Conservation (phyloP, 2,329 filamentous ascomycete genomes). For the Colletotrichum tropicale region DNA sequence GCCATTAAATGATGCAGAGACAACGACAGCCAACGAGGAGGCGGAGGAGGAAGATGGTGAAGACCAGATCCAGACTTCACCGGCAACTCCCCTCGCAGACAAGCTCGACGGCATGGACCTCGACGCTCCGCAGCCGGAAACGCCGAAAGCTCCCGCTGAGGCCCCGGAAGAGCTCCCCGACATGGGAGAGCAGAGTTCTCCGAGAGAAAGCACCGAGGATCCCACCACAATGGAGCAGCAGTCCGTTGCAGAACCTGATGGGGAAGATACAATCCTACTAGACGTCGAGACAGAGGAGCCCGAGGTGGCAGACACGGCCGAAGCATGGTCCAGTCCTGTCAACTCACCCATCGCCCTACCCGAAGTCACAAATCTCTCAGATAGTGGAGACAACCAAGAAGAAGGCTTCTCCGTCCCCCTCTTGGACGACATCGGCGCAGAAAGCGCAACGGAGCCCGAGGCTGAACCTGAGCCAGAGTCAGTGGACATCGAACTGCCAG, state of each 20-base stretch:
- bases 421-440: neutral
- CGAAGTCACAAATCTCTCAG: neutral
- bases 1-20: neutral
- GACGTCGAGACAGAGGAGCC: neutral
- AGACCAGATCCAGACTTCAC: neutral
- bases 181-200: neutral
- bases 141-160: neutral
- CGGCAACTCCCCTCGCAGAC: neutral
- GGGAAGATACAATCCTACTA: neutral
- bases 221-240: neutral
- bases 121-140: no score
- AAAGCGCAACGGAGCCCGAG: neutral
- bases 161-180: neutral
- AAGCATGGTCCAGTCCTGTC: neutral
- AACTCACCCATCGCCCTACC: neutral
- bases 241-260: neutral
- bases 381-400: neutral
- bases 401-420: neutral
- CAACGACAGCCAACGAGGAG: neutral
- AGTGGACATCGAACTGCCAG: neutral
- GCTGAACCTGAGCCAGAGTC: neutral
- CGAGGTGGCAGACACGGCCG: neutral
- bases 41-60: neutral
- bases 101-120: neutral
- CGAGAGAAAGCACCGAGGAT: neutral